A percentile compares a stretch with the other conserved stretches of the same genome.
These are phyloP conservation scores for Sindora glabra DNA, from an alignment of 306 rosid species.

Conservation along the genomic window DNA sequence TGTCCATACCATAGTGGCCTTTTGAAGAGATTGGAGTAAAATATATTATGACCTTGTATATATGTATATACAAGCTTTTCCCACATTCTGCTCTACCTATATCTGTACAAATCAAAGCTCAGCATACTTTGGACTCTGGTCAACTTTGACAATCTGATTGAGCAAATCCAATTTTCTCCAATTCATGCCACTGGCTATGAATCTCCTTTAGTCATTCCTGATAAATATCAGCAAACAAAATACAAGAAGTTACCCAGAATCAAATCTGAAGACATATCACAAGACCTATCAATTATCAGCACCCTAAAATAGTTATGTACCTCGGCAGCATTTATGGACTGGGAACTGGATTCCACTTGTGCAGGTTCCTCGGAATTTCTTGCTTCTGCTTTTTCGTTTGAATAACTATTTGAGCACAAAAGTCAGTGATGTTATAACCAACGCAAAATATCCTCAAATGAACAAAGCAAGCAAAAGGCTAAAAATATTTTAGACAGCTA, in stretches of 20 bases:
- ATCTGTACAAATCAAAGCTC: too few species aligned
- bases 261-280: too few species aligned
- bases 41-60: too few species aligned
- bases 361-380: conserved; percentile 45
- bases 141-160: conserved; percentile 1
- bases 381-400: conserved; percentile 84
- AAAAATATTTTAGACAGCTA: too few species aligned
- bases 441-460: not conserved
- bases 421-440: conserved; percentile 21
- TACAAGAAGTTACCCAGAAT: not conserved
- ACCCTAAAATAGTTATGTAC: conserved; percentile 23
- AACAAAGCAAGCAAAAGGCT: not conserved
- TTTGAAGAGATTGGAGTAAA: too few species aligned
- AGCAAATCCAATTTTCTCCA: conserved; percentile 10
- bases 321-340: too few species aligned
- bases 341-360: conserved; percentile 32
- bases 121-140: not conserved
- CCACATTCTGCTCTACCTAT: too few species aligned
- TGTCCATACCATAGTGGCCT: too few species aligned
- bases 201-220: conserved; percentile 34
- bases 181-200: conserved; percentile 14
- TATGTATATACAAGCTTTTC: too few species aligned
- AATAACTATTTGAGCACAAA: conserved; percentile 50
- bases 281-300: not conserved
- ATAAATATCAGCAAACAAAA: conserved; percentile 6